Percentiles rank a stretch among this genome's conserved stretches.
phyloP scores from a whole-genome alignment of 768 basidiomycete species.

The Boletellus emodensis region DNA sequence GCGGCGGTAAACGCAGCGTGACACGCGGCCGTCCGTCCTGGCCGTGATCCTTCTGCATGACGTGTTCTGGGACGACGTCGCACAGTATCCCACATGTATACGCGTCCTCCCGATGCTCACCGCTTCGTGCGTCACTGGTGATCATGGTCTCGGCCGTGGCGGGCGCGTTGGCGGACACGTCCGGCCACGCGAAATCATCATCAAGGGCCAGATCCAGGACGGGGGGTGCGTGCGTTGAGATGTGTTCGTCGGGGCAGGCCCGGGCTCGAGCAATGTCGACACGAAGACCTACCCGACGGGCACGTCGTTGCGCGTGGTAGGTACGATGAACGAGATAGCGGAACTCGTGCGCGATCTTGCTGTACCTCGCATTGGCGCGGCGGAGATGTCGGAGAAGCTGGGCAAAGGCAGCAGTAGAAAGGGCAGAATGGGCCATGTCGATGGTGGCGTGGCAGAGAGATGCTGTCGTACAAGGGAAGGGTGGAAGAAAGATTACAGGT shows the following conservation, averaged over 20 bases:
- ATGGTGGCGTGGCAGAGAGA: neutral
- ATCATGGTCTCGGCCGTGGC: neutral
- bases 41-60: neutral
- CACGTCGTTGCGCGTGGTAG: conserved; percentile 45
- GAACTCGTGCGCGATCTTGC: conserved; percentile 35
- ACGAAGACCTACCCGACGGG: conserved; percentile 39
- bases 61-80: conserved; percentile 6
- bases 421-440: conserved; percentile 23
- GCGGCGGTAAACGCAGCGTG: conserved; percentile 9
- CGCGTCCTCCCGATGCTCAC: no score
- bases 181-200: conserved; percentile 15
- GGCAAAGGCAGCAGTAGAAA: conserved; percentile 27
- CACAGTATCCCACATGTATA: conserved; percentile 8
- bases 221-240: conserved; percentile 28
- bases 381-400: conserved; percentile 42
- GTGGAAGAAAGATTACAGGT: neutral
- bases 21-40: conserved; percentile 1
- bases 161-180: neutral
- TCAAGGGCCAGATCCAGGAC: conserved; percentile 24
- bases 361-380: conserved; percentile 42
- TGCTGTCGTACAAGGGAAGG: neutral
- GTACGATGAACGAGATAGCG: conserved; percentile 38
- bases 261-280: conserved; percentile 43
- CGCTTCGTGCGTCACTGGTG: neutral
- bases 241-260: conserved; percentile 34